A percentile compares a stretch with the other conserved stretches of the same genome.
Evolutionary conservation across 306 rosid species (phyloP).

Genomic region (Canavalia gladiata): DNA sequence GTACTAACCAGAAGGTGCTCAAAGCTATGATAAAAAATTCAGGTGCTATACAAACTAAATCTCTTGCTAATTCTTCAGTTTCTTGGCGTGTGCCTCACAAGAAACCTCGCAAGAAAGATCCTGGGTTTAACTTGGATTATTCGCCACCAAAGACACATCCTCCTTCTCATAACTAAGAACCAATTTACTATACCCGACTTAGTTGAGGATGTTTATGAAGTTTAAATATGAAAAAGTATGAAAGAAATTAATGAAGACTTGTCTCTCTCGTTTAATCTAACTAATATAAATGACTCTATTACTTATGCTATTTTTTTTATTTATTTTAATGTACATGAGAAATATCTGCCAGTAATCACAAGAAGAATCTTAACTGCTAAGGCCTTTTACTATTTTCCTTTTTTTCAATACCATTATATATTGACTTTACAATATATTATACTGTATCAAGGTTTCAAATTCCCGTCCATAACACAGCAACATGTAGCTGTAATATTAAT

Average conservation of each 20-base stretch:
- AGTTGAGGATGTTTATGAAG: conserved; percentile 13
- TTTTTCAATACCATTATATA: not conserved
- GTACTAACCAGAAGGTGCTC: not conserved
- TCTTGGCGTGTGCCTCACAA: conserved; percentile 62
- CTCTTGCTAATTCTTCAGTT: conserved; percentile 46
- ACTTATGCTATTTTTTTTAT: not conserved
- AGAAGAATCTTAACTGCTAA: not conserved
- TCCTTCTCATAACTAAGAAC: conserved; percentile 68
- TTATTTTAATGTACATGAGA: not conserved
- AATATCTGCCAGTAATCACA: conserved; percentile 14
- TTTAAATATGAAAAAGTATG: not conserved
- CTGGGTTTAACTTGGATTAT: conserved; percentile 70
- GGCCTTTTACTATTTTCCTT: not conserved
- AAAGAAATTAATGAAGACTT: not conserved
- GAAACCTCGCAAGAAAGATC: conserved; percentile 59
- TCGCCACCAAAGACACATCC: conserved; percentile 80
- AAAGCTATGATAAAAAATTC: conserved; percentile 34
- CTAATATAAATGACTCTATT: not conserved
- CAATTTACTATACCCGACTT: not conserved
- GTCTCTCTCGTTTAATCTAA: conserved; percentile 24
- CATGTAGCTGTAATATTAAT: not conserved
- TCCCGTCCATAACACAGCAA: not conserved
- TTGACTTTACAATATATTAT: not conserved
- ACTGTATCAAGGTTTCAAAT: not conserved
- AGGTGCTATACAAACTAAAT: conserved; percentile 24